Base-by-base conservation (phyloP, 768 basidiomycete species). In the Tubosaeta sp. region DNA sequence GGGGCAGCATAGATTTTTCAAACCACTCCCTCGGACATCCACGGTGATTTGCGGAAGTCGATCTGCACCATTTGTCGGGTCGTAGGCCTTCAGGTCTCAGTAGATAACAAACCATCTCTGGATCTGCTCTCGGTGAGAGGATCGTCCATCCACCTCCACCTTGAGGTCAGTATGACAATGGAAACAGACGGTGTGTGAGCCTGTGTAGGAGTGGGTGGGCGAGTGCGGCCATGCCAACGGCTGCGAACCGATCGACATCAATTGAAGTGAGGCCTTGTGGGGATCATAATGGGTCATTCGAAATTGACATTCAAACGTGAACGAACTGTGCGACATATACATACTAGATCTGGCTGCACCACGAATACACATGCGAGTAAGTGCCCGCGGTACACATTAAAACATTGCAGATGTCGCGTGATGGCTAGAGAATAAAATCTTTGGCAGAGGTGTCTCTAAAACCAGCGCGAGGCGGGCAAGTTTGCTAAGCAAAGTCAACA, bases 21-120 rank as follows among this genome's bases (percentile, higher is more conserved):
- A 36, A 7, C 19, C 43, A 47, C 34, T 16, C 21, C 30, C 18
- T 38, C 11, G 41, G 29, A 25, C 36, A 27, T 27, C 9, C 27
- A 27, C 27, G n/a, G n/a, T n/a, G n/a, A n/a, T n/a, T n/a, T 4
- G 27, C 4, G 27, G 27, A 27, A 27, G 27, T n/a, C 27, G 27
- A 19, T 18, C 44, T 4, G 46, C 41, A 38, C 46, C 50, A 22
- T 16, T 32, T 25, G 29, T 38, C 24, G 52, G 53, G 49, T 52
- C 31, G 25, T 13, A 6, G 36, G 21, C 34, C 25, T 46, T 38
- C 29, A 48, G 48, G 52, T 52, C 50, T 45, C 41, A 40, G 44
- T 5, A 41, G 43, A 40, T 38, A 36, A 51, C 38, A 21, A 46
- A 49, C 48, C 46, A 38, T 51, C 48, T 40, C 25, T 42, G 44